These are phyloP conservation scores for Astrothelium macrocarpum DNA, from an alignment of 495 filamentous ascomycete species.

Conservation along the genomic window DNA sequence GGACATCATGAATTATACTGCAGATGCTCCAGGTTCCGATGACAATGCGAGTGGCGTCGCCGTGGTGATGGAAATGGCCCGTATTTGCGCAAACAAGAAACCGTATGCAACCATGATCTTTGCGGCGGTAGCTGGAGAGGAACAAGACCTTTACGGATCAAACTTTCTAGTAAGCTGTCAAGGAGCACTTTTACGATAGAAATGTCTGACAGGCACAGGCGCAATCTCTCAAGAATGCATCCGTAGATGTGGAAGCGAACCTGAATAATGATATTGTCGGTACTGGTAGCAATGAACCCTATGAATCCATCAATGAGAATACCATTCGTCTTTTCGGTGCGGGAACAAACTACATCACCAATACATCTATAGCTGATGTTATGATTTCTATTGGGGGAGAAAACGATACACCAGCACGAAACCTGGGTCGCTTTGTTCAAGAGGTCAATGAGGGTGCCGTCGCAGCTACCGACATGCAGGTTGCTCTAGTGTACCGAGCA, in stretches of 20 bases:
- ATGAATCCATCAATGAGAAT: slow-evolving; percentile 30
- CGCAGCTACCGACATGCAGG: slow-evolving; percentile 28
- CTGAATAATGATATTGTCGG: slow-evolving; percentile 47
- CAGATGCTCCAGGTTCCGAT: slow-evolving; percentile 44
- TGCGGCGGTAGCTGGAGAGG: slow-evolving; percentile 44
- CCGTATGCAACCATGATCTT: slow-evolving; percentile 44
- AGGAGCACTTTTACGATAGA: not conserved
- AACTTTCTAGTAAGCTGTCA: slow-evolving; percentile 23
- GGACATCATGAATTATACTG: slow-evolving; percentile 40
- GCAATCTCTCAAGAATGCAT: slow-evolving; percentile 37
- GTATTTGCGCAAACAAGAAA: slow-evolving; percentile 34
- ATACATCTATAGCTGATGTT: slow-evolving; percentile 29
- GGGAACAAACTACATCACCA: slow-evolving; percentile 29
- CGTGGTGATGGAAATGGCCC: slow-evolving; percentile 41
- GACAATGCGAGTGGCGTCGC: slow-evolving; percentile 40
- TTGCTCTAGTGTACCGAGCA: slow-evolving; percentile 40
- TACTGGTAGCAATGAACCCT: slow-evolving; percentile 34
- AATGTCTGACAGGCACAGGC: slow-evolving; percentile 18
- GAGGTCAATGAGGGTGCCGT: slow-evolving; percentile 28
- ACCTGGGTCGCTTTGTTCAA: slow-evolving; percentile 44
- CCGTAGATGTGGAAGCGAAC: slow-evolving; percentile 41
- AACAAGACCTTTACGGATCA: slow-evolving; percentile 43
- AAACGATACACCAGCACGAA: slow-evolving; percentile 44
- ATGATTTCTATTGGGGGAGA: slow-evolving; percentile 37
- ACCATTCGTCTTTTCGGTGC: slow-evolving; percentile 44